These are phyloP conservation scores for Comarum palustre DNA, from an alignment of 306 rosid genomes.

Conservation along the genomic window DNA sequence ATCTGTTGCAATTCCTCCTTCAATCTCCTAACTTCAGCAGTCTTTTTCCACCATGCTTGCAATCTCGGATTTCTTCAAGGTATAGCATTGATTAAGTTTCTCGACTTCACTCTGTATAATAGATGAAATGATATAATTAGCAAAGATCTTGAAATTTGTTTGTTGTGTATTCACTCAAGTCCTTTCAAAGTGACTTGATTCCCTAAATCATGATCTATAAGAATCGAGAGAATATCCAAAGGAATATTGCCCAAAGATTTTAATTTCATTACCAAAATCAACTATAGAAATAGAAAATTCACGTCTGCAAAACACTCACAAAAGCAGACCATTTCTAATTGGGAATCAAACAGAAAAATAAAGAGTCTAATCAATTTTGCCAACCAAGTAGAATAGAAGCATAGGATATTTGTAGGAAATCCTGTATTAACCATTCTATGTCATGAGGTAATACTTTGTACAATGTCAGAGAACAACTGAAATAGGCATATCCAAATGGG, in stretches of 20 bases:
- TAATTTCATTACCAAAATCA: neutral
- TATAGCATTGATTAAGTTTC: conserved; percentile 39
- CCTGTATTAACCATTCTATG: neutral
- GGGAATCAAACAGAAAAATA: neutral
- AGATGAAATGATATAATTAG: neutral
- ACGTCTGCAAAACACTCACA: neutral
- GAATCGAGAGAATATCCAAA: neutral
- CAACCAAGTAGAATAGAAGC: neutral
- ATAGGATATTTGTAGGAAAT: neutral
- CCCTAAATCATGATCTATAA: neutral
- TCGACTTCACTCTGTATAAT: conserved; percentile 46
- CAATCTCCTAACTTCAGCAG: conserved; percentile 64
- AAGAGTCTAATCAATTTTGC: neutral
- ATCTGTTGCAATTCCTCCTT: conserved; percentile 53
- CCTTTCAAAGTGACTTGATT: neutral
- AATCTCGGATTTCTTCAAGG: conserved; percentile 54
- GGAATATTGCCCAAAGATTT: neutral
- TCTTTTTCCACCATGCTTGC: conserved; percentile 57
- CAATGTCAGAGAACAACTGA: neutral
- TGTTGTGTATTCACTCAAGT: neutral
- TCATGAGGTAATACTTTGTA: neutral
- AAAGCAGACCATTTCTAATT: neutral
- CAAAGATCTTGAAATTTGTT: neutral
- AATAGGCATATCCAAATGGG: neutral
- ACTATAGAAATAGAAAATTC: neutral